Evolutionary conservation across 148 eudicot species (phyloP), one percentile per base, ranked within the genome.

Genomic region (Simmondsia chinensis): DNA sequence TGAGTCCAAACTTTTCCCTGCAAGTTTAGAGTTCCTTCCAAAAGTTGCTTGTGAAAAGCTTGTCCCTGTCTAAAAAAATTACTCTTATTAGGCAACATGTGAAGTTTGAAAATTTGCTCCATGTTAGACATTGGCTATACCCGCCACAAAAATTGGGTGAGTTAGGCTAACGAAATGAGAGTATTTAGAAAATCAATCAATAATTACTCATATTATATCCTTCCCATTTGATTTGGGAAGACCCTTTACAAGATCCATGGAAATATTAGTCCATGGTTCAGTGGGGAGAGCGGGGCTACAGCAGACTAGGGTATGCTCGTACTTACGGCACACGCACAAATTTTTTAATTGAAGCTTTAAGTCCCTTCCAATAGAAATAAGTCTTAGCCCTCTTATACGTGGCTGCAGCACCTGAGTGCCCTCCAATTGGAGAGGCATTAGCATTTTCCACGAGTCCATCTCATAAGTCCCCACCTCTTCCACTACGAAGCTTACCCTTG

Each of bases 171-270:
- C 6, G 9, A 46, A 46, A 14, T 46, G 51, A 17, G 4, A 22
- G 19, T 29, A 46, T 3, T 48, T 32, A 6, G 37, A 31, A 4
- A 48, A 16, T 3, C 39, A 20, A 19, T 48, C 52, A 8, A 48
- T 42, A 20, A 49, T 30, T 4, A 49, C 42, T 2, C 20, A n/a
- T 2, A 49, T 49, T 1, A 24, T 30, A 14, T 21, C 11, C 12
- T 49, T 49, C 6, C 30, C 41, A 11, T 49, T 18, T 0, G 40
- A 23, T 0, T 19, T 9, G 3, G 54, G 54, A 0, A 34, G 6
- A 9, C 30, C 54, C 9, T 20, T 18, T 1, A 49, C 7, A 23
- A 34, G 36, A 20, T 49, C 42, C 41, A 49, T 33, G n/a, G 54
- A 33, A 5, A 49, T 33, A 11, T 33, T 31, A 5, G 10, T 20